Percentiles rank a stretch among this genome's conserved stretches.
These are phyloP conservation scores for Fusarium coffeatum DNA, from an alignment of 2,329 filamentous ascomycete species.

Conservation along the genomic window DNA sequence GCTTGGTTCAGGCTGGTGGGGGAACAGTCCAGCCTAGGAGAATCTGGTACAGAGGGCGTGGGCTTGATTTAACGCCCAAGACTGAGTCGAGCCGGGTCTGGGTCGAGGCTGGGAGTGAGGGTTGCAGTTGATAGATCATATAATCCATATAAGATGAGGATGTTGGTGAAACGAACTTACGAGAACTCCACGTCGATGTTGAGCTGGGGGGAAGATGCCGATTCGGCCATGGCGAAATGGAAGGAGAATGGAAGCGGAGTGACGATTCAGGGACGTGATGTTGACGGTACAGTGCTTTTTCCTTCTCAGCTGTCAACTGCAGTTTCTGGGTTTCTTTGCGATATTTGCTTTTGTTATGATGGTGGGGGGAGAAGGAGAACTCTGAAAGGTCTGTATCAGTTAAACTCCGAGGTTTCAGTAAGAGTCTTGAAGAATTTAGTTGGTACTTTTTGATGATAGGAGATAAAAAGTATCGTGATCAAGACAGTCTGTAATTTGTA, in stretches of 20 bases:
- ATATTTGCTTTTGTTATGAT: slow-evolving; percentile 34
- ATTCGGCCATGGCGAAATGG: slow-evolving; percentile 32
- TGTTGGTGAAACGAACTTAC: slow-evolving; percentile 51
- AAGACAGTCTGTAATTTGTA: background rate
- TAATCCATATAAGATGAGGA: slow-evolving; percentile 31
- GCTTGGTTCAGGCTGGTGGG: slow-evolving; percentile 24
- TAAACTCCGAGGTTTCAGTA: background rate
- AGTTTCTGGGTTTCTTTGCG: background rate
- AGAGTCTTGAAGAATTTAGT: background rate
- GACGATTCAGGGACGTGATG: slow-evolving; percentile 4
- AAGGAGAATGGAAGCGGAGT: slow-evolving; percentile 15
- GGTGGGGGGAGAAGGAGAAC: slow-evolving; percentile 10
- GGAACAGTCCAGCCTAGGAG: slow-evolving; percentile 6
- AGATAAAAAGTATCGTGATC: background rate
- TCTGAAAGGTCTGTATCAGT: slow-evolving; percentile 6
- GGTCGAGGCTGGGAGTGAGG: slow-evolving; percentile 18
- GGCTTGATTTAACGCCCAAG: slow-evolving; percentile 4
- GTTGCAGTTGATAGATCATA: slow-evolving; percentile 43
- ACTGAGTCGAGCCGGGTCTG: slow-evolving; percentile 6
- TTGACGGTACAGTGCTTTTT: background rate
- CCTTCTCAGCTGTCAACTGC: slow-evolving; percentile 11
- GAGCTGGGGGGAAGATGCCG: slow-evolving; percentile 53
- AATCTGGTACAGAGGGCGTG: slow-evolving; percentile 22
- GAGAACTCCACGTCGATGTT: slow-evolving; percentile 78
- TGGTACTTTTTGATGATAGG: background rate